phyloP scores from a whole-genome alignment of 2,329 filamentous ascomycete genomes.

The Plectosphaerella sp. region DNA sequence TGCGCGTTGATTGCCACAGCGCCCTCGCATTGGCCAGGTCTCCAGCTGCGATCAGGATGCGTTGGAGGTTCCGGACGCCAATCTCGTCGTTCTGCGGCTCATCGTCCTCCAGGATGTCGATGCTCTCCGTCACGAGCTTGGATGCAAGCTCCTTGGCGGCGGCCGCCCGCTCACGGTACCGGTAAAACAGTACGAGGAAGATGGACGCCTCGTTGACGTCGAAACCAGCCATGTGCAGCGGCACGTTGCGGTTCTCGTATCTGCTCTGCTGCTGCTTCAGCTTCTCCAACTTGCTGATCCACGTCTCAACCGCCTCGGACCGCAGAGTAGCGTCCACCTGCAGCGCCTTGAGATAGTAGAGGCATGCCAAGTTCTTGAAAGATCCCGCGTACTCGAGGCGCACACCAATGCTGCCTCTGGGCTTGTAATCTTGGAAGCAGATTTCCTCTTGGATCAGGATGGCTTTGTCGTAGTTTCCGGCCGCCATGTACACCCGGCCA shows the following conservation, averaged over 20 bases:
- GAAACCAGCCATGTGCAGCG: constrained; percentile 32
- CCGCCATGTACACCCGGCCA: constrained; percentile 28
- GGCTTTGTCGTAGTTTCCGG: constrained; percentile 26
- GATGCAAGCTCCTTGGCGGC: constrained; percentile 24
- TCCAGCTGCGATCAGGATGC: constrained; percentile 30
- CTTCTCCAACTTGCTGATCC: constrained; percentile 28
- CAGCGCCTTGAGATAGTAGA: constrained; percentile 21
- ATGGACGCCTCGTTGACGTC: constrained; percentile 36
- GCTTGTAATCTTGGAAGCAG: constrained; percentile 30
- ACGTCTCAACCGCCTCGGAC: constrained; percentile 20
- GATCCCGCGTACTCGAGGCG: constrained; percentile 33
- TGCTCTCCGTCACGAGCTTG: constrained; percentile 28
- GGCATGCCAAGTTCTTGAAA: constrained; percentile 30
- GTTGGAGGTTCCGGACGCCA: constrained; percentile 34
- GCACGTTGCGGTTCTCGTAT: constrained; percentile 33
- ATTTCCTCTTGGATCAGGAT: constrained; percentile 30
- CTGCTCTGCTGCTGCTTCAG: constrained; percentile 30
- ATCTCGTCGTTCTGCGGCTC: constrained; percentile 37
- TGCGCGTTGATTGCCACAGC: constrained; percentile 33
- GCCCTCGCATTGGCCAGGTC: constrained; percentile 30
- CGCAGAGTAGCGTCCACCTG: constrained; percentile 5
- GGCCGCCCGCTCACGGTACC: constrained; percentile 19
- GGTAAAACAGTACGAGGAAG: constrained; percentile 32
- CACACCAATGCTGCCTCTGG: constrained; percentile 32
- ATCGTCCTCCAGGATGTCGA: constrained; percentile 32